Conservation (phyloP, 129 eudicot genomes). For the Cynara cardunculus region DNA sequence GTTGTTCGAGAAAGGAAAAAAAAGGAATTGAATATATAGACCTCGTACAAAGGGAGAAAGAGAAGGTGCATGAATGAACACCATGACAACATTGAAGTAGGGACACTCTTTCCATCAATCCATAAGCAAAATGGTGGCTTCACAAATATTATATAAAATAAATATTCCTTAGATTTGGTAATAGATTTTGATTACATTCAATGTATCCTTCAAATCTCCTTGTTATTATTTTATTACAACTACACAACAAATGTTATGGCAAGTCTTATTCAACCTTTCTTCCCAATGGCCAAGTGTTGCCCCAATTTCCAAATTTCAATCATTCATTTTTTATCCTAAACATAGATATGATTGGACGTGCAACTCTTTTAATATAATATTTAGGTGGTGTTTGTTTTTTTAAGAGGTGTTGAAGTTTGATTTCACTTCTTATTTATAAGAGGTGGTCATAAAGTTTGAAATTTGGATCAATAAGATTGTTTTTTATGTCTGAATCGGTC, state of each 20-base stretch:
- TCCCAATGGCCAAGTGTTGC: conserved; percentile 7
- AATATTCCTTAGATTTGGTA: conserved; percentile 20
- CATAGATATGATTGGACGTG: background rate
- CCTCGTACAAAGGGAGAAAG: background rate
- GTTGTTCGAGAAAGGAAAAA: background rate
- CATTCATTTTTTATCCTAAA: background rate
- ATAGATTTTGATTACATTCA: conserved; percentile 24
- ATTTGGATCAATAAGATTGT: too few relatives aligned
- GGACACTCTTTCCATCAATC: conserved; percentile 12
- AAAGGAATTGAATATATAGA: background rate
- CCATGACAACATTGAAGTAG: background rate
- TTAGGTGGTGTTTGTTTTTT: too few relatives aligned
- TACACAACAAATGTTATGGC: conserved; percentile 20
- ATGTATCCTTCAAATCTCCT: conserved; percentile 10
- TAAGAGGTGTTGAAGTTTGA: too few relatives aligned
- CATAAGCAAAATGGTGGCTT: conserved; percentile 13
- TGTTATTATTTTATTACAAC: conserved; percentile 21
- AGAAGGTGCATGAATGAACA: conserved; percentile 26
- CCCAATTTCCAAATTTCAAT: background rate
- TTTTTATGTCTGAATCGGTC: too few relatives aligned
- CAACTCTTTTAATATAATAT: too few relatives aligned
- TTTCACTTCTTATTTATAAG: too few relatives aligned
- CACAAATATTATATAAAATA: background rate
- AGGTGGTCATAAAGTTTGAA: too few relatives aligned
- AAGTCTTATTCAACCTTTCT: conserved; percentile 28